Base-by-base conservation (phyloP, 768 basidiomycete genomes). In the Russula olivacea region DNA sequence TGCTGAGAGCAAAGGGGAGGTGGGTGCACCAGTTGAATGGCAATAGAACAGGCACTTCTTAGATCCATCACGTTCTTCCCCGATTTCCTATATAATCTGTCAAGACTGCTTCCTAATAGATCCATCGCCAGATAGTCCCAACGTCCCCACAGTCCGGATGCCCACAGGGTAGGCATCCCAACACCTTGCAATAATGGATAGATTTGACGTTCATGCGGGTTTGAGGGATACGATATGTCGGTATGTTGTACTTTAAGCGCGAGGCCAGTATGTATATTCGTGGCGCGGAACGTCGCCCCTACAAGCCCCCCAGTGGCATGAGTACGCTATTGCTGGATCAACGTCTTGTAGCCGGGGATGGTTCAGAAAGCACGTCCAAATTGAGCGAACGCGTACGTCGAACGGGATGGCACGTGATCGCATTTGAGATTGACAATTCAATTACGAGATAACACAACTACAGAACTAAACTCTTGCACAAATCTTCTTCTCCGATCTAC, bases 161-260 rank as follows among this genome's bases (percentile, higher is more conserved):
- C 86, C 74, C 81, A 89, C n/a, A 91, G 76, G 17, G 76, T 83
- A 0, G 89, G 89, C 80, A 91, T 87, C 6, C 89, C 89, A 49
- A 78, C 77, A 25, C 81, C 89, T 74, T 87, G 87, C 14, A 91
- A 73, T 8, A 80, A 68, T 21, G 88, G 88, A 69, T 89, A 91
- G 58, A 91, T 77, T 62, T 75, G 65, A 19, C 86, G 82, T 70
- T 91, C 89, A 58, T 86, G 89, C 34, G 74, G 76, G 69, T 91
- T 91, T 4, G 89, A 89, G 0, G 87, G 89, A 69, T 87, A 90
- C 70, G 86, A 83, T 61, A 88, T 84, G 66, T 89, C 77, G 25
- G 82, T 74, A 60, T 79, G 77, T 72, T 91, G 89, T 11, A 91
- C 75, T 71, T 91, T 91, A 58, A 91, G 78, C 2, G 89, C 89